A percentile compares a stretch with the other conserved stretches of the same genome.
These are phyloP conservation scores for Amphichorda felina DNA, from an alignment of 2,329 filamentous ascomycete species.

Conservation along the genomic window DNA sequence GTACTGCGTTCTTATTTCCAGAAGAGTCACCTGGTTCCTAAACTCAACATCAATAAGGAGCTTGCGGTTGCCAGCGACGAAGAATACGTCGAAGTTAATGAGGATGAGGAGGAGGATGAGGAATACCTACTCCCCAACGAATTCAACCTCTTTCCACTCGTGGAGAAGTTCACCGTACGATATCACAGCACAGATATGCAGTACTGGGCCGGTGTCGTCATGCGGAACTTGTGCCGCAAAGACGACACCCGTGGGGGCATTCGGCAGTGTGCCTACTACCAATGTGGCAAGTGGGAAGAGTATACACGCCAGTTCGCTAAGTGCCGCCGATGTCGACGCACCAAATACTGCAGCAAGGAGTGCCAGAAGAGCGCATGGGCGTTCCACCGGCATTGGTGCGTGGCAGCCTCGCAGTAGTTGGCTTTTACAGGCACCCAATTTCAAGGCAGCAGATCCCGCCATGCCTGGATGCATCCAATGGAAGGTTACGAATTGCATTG, in stretches of 20 bases:
- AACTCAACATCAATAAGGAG: slow-evolving; percentile 80
- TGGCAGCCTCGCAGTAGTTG: slow-evolving; percentile 43
- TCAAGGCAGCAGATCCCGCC: not conserved
- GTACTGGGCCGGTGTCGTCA: slow-evolving; percentile 98
- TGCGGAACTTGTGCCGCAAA: slow-evolving; percentile 97
- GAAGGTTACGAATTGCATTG: slow-evolving; percentile 19
- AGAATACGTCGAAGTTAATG: slow-evolving; percentile 25
- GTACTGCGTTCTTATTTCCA: slow-evolving; percentile 94
- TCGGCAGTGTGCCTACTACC: slow-evolving; percentile 92
- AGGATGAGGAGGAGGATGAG: slow-evolving; percentile 59
- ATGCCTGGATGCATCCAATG: not conserved
- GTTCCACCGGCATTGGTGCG: slow-evolving; percentile 96
- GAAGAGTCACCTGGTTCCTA: slow-evolving; percentile 83
- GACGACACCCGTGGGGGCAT: slow-evolving; percentile 92
- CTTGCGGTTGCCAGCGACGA: slow-evolving; percentile 32
- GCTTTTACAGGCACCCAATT: not conserved
- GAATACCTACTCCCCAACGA: slow-evolving; percentile 90
- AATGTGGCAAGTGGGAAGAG: slow-evolving; percentile 98
- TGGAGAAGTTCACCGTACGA: slow-evolving; percentile 95
- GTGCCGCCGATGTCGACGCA: slow-evolving; percentile 87
- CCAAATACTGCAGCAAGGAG: slow-evolving; percentile 99
- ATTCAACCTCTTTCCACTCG: slow-evolving; percentile 95
- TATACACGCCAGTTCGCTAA: slow-evolving; percentile 96
- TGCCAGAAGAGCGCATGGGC: slow-evolving; percentile 99
- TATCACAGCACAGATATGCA: slow-evolving; percentile 97